Evolutionary conservation across 805 yeast genomes (phyloP).

Genomic region (Pichia sporocuriosa): DNA sequence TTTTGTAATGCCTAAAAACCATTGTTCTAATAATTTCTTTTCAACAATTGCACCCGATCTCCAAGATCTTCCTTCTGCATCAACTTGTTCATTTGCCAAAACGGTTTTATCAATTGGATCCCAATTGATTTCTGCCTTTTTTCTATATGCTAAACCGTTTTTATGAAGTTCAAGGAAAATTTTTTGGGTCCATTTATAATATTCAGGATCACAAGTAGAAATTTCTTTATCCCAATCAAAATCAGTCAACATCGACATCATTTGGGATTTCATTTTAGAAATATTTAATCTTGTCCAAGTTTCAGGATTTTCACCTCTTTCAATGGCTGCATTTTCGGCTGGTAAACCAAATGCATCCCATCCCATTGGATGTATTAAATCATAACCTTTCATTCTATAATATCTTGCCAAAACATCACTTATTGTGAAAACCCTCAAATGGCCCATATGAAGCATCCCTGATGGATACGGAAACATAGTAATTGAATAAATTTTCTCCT

Average conservation of each 20-base stretch:
- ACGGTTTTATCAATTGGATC: conserved; percentile 96
- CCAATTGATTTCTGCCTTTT: conserved; percentile 91
- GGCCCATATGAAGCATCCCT: conserved; percentile 90
- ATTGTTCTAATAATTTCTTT: conserved; percentile 71
- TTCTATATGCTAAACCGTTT: conserved; percentile 77
- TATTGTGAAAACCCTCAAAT: conserved; percentile 85
- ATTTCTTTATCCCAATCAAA: conserved; percentile 94
- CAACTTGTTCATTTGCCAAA: conserved; percentile 95
- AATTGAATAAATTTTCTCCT: conserved; percentile 50
- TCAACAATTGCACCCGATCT: conserved; percentile 95
- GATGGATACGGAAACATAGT: conserved; percentile 97
- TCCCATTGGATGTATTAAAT: conserved; percentile 94
- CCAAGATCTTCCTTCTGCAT: conserved; percentile 87
- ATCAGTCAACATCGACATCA: conserved; percentile 69
- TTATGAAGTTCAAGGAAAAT: conserved; percentile 68
- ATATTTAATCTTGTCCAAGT: conserved; percentile 81
- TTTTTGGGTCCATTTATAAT: conserved; percentile 89
- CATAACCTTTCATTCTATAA: conserved; percentile 64
- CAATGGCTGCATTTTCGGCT: conserved; percentile 97
- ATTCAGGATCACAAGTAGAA: conserved; percentile 78
- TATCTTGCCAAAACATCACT: conserved; percentile 79
- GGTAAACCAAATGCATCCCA: conserved; percentile 99
- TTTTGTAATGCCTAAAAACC: conserved; percentile 89
- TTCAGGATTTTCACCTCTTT: conserved; percentile 69
- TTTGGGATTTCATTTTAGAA: conserved; percentile 77